A percentile compares a stretch with the other conserved stretches of the same genome.
Evolutionary conservation across 768 basidiomycete genomes (phyloP).

Genomic region (Leccinum olivaceopallidum): DNA sequence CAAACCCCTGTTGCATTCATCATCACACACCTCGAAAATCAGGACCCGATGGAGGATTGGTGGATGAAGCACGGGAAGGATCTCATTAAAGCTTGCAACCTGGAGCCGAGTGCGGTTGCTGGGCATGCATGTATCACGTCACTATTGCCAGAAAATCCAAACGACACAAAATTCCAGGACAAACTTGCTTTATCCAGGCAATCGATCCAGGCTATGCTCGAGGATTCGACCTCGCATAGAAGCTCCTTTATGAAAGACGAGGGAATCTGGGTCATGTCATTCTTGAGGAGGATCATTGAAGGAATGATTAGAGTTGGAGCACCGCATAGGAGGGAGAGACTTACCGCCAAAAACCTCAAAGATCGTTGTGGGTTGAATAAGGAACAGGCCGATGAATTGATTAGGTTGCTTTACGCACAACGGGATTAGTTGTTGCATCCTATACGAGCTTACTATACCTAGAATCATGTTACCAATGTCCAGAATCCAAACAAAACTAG

Average conservation of each 20-base stretch:
- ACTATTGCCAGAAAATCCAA: not conserved
- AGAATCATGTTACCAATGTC: not conserved
- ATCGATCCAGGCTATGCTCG: conserved; percentile 19
- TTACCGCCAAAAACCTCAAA: conserved; percentile 12
- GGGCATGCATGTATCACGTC: conserved; percentile 35
- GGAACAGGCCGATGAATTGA: conserved; percentile 22
- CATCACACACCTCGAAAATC: conserved; percentile 40
- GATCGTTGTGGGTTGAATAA: conserved; percentile 18
- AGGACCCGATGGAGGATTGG: conserved; percentile 32
- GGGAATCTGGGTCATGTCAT: conserved; percentile 24
- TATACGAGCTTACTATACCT: conserved; percentile 1
- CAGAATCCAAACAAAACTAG: not conserved
- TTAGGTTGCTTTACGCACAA: conserved; percentile 8
- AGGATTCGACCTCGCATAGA: conserved; percentile 23
- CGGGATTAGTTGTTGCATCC: conserved; percentile 2
- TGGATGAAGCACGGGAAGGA: conserved; percentile 25
- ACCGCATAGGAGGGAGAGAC: conserved; percentile 11
- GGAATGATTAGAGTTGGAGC: conserved; percentile 15
- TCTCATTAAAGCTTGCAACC: conserved; percentile 12
- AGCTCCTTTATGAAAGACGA: conserved; percentile 16
- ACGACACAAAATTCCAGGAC: not conserved
- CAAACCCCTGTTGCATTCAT: conserved; percentile 40
- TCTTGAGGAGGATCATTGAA: conserved; percentile 20
- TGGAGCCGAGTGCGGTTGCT: conserved; percentile 16
- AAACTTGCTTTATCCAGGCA: conserved; percentile 19